Percentiles rank a stretch among this genome's conserved stretches.
These are phyloP conservation scores for Penicillium ochrochloron DNA, from an alignment of 495 filamentous ascomycete species.

Conservation along the genomic window DNA sequence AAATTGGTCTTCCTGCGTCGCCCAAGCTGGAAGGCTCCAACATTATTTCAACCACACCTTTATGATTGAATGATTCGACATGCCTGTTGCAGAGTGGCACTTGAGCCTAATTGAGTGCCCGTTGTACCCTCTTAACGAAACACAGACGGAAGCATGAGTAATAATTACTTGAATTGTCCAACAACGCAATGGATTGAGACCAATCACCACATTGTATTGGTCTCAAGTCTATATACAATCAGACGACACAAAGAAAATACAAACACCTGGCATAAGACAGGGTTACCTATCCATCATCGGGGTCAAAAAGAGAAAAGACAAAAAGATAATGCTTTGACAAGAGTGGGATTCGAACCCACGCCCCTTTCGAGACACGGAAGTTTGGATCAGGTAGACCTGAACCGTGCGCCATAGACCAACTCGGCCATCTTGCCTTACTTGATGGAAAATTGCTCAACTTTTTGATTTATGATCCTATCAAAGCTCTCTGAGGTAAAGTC, in stretches of 20 bases:
- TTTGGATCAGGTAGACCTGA: constrained; percentile 39
- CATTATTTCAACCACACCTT: not conserved
- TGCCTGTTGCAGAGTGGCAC: not conserved
- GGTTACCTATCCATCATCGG: too few relatives aligned
- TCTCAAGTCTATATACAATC: not conserved
- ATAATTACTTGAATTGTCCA: not conserved
- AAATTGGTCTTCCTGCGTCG: not conserved
- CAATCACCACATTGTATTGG: too few relatives aligned
- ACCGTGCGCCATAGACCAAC: constrained; percentile 45
- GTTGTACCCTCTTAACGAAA: too few relatives aligned
- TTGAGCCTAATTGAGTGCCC: too few relatives aligned
- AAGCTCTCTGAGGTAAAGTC: not conserved
- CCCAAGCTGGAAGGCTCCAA: constrained; percentile 18
- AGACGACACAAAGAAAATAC: not conserved
- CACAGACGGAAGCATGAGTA: not conserved
- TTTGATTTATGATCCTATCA: constrained; percentile 7
- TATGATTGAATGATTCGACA: not conserved
- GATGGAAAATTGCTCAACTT: not conserved
- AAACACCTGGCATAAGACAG: not conserved
- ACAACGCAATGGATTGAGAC: too few relatives aligned
- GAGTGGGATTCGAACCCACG: constrained; percentile 48
- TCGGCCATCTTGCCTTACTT: constrained; percentile 42
- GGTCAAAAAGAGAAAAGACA: not conserved
- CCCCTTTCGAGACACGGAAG: constrained; percentile 35
- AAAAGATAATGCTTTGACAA: constrained; percentile 35